Evolutionary conservation across 768 basidiomycete species (phyloP).

Genomic region (Pleurotus salmoneostramineus): DNA sequence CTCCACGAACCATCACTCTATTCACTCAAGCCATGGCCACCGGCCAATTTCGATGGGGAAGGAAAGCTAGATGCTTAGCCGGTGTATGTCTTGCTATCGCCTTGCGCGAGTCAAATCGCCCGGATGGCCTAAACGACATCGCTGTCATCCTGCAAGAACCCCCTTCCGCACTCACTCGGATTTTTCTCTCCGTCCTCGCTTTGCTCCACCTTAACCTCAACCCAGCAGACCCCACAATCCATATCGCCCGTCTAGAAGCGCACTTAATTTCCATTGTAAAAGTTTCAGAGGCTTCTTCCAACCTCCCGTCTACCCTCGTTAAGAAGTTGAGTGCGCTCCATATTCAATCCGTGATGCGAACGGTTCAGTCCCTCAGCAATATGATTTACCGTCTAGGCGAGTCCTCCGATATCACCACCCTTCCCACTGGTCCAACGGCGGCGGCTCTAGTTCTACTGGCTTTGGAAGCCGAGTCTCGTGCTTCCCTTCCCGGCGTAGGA

Average conservation of each 20-base stretch:
- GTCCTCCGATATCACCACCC: conserved; percentile 29
- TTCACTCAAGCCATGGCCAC: conserved; percentile 66
- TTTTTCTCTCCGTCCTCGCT: conserved; percentile 48
- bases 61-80: conserved; percentile 62
- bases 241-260: conserved; percentile 54
- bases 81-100: conserved; percentile 70
- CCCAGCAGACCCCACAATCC: conserved; percentile 53
- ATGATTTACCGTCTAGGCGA: conserved; percentile 34
- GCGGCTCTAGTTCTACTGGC: conserved; percentile 69
- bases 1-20: conserved; percentile 61
- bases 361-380: conserved; percentile 42
- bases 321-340: conserved; percentile 34
- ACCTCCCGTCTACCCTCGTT: conserved; percentile 21
- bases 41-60: conserved; percentile 68
- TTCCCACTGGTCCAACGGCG: conserved; percentile 47
- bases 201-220: conserved; percentile 51
- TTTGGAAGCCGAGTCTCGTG: conserved; percentile 61
- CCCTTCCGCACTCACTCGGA: conserved; percentile 45
- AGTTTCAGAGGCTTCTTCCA: conserved; percentile 20
- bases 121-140: conserved; percentile 66
- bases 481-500: conserved; percentile 46
- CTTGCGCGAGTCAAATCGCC: conserved; percentile 65
- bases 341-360: conserved; percentile 34
- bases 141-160: conserved; percentile 61
- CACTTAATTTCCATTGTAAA: conserved; percentile 40